A percentile compares a stretch with the other conserved stretches of the same genome.
Evolutionary conservation across 2,329 filamentous ascomycete genomes (phyloP).

Genomic region (Colletotrichum nymphaeae): DNA sequence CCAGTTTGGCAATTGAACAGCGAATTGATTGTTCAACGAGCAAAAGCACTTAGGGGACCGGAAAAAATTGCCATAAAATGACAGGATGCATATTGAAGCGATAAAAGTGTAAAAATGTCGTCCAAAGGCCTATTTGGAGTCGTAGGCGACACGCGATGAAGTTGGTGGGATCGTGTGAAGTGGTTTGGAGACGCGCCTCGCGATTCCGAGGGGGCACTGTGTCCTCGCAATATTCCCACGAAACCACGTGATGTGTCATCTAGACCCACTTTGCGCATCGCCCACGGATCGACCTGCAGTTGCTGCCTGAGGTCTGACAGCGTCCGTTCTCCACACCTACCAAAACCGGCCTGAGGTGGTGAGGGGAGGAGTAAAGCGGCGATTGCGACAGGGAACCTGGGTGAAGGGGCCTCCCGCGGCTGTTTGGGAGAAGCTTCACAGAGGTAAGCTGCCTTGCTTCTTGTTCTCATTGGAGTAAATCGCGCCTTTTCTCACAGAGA

Average conservation of each 20-base stretch:
- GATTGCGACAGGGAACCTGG: background rate
- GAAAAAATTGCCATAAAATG: constrained; percentile 40
- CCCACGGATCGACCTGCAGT: background rate
- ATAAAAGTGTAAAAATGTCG: constrained; percentile 33
- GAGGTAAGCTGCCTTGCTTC: background rate
- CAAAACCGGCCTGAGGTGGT: background rate
- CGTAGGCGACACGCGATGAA: constrained; percentile 30
- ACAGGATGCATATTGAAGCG: background rate
- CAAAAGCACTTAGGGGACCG: constrained; percentile 22
- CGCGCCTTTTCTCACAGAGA: background rate
- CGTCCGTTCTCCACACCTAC: constrained; percentile 4
- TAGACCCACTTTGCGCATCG: background rate
- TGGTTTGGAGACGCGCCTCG: constrained; percentile 56
- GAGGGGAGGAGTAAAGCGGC: constrained; percentile 15
- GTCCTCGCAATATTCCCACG: constrained; percentile 54
- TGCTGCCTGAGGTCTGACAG: constrained; percentile 29
- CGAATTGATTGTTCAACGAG: constrained; percentile 17
- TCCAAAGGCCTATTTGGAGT: constrained; percentile 43
- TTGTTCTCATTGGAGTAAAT: background rate
- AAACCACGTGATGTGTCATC: constrained; percentile 53
- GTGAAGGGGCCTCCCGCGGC: background rate
- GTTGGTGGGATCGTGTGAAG: constrained; percentile 50
- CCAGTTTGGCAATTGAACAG: constrained; percentile 7
- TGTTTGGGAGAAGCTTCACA: background rate
- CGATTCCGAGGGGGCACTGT: constrained; percentile 40